Conservation (phyloP, 306 rosid genomes). For the Cercis canadensis region DNA sequence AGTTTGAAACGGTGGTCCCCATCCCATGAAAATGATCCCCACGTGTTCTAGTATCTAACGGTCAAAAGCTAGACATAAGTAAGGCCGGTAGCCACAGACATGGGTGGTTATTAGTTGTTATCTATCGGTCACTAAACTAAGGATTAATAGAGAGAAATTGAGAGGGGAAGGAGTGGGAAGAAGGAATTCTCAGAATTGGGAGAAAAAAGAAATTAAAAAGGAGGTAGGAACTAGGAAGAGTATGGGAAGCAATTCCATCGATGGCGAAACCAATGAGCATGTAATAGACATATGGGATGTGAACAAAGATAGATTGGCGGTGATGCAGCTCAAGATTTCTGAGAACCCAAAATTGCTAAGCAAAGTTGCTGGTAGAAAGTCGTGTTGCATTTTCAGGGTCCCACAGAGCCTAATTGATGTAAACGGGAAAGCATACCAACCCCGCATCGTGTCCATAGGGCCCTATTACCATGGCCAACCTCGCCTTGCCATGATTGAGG, state of each 20-base stretch:
- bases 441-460: conserved; percentile 72
- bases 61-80: no score
- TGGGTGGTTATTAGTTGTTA: no score
- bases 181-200: no score
- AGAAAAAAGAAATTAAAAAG: no score
- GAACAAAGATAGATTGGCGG: conserved; percentile 43
- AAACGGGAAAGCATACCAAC: conserved; percentile 61
- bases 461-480: conserved; percentile 59
- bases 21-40: no score
- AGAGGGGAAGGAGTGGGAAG: no score
- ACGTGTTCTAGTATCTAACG: no score
- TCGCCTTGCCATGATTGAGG: conserved; percentile 59
- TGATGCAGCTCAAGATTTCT: conserved; percentile 49
- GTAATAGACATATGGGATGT: conserved; percentile 35
- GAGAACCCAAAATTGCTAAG: conserved; percentile 56
- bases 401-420: conserved; percentile 55
- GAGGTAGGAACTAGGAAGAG: no score
- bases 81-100: no score
- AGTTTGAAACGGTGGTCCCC: no score
- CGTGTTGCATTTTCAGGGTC: conserved; percentile 61
- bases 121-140: no score
- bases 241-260: conserved; percentile 31
- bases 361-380: conserved; percentile 52
- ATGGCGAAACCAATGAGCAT: conserved; percentile 23
- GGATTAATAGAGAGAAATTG: no score